These are phyloP conservation scores for Astrocystis sublimbata DNA, from an alignment of 495 filamentous ascomycete genomes.

Conservation along the genomic window DNA sequence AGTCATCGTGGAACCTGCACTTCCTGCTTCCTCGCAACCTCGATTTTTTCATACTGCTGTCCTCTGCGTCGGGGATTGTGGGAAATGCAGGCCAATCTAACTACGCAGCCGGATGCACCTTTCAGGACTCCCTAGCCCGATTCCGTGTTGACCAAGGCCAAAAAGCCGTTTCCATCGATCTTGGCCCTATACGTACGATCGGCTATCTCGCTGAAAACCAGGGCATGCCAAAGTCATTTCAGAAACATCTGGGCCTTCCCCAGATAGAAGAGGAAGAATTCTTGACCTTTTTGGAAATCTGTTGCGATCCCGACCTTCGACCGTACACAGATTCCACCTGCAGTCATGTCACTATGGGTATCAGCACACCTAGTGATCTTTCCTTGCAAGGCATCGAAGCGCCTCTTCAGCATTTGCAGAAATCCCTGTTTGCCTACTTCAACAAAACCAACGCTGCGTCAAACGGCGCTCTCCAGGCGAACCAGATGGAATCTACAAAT, in stretches of 20 bases:
- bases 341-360: not conserved
- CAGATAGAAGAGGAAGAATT: not conserved
- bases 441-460: not conserved
- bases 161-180: slow-evolving; percentile 41
- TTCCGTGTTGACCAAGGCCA: slow-evolving; percentile 30
- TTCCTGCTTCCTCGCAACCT: slow-evolving; percentile 38
- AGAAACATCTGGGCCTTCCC: not conserved
- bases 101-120: slow-evolving; percentile 51
- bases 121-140: slow-evolving; percentile 36
- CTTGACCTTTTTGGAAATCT: not conserved
- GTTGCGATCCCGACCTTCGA: not conserved
- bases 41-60: slow-evolving; percentile 61
- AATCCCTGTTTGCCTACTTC: slow-evolving; percentile 18
- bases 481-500: not conserved
- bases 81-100: slow-evolving; percentile 47
- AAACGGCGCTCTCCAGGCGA: not conserved
- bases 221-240: not conserved
- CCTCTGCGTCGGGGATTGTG: slow-evolving; percentile 44
- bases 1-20: slow-evolving; percentile 51
- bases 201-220: slow-evolving; percentile 25
- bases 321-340: not conserved
- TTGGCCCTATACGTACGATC: slow-evolving; percentile 39
- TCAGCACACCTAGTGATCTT: not conserved
- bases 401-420: slow-evolving; percentile 8
- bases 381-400: not conserved